Conservation (phyloP, 2,329 filamentous ascomycete species). For the Ophioceras dolichostomum region DNA sequence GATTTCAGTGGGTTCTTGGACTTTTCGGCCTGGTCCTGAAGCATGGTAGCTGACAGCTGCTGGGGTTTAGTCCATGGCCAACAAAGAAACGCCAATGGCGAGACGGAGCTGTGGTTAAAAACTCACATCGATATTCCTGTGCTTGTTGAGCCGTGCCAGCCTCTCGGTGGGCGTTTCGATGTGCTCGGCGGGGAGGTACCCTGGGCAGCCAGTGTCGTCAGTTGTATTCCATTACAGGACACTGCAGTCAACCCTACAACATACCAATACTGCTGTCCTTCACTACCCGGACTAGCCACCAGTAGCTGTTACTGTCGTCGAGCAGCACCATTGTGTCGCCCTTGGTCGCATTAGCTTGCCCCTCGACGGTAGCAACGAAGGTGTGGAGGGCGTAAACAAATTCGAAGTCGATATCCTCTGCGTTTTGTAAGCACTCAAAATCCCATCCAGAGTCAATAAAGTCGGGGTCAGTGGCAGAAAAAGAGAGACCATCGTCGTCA, state of each 20-base stretch:
- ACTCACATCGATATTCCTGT: slow-evolving; percentile 90
- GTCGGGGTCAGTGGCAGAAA: slow-evolving; percentile 36
- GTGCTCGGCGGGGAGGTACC: slow-evolving; percentile 92
- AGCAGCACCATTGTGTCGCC: slow-evolving; percentile 97
- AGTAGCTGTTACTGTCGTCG: slow-evolving; percentile 98
- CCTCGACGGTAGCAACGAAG: slow-evolving; percentile 94
- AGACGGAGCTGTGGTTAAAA: not conserved
- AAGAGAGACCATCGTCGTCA: slow-evolving; percentile 31
- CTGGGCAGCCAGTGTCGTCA: slow-evolving; percentile 31
- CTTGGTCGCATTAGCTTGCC: slow-evolving; percentile 95
- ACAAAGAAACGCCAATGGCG: not conserved
- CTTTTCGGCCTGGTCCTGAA: slow-evolving; percentile 58
- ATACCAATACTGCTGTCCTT: slow-evolving; percentile 89
- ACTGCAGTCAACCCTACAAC: slow-evolving; percentile 7
- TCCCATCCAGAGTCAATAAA: slow-evolving; percentile 64
- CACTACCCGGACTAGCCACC: slow-evolving; percentile 95
- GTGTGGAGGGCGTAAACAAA: slow-evolving; percentile 98
- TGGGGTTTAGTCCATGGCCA: slow-evolving; percentile 13
- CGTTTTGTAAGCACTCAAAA: slow-evolving; percentile 74
- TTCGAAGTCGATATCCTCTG: slow-evolving; percentile 99
- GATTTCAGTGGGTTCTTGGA: slow-evolving; percentile 73
- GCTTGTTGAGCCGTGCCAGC: slow-evolving; percentile 88
- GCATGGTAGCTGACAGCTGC: slow-evolving; percentile 50
- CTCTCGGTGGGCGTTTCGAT: slow-evolving; percentile 97
- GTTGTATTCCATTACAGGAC: not conserved